Percentiles rank a stretch among this genome's conserved stretches.
These are phyloP conservation scores for Termitomyces sp. DNA, from an alignment of 768 basidiomycete species.

Conservation along the genomic window DNA sequence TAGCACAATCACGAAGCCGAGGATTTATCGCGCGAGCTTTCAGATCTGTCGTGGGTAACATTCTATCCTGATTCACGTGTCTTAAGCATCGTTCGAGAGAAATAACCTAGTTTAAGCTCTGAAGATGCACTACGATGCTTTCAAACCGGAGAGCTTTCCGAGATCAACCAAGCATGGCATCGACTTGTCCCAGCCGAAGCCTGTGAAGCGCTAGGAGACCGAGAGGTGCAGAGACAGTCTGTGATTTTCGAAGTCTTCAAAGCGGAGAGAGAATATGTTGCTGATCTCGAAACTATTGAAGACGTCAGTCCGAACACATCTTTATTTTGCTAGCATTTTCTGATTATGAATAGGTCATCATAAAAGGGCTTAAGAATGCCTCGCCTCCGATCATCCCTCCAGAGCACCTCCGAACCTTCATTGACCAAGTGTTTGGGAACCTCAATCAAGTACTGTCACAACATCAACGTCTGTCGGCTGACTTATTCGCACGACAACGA, in stretches of 20 bases:
- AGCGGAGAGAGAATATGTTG: constrained; percentile 83
- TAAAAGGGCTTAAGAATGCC: constrained; percentile 54
- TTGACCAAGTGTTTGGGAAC: constrained; percentile 83
- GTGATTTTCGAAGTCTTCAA: constrained; percentile 88
- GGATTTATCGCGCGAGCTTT: constrained; percentile 22
- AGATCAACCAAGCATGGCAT: constrained; percentile 81
- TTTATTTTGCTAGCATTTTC: neutral
- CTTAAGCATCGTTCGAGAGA: constrained; percentile 12
- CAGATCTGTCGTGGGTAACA: constrained; percentile 32
- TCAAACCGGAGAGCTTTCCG: constrained; percentile 58
- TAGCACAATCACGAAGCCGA: constrained; percentile 12
- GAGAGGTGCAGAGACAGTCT: constrained; percentile 81
- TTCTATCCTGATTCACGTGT: constrained; percentile 5
- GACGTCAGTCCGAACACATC: constrained; percentile 37
- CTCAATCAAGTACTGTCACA: constrained; percentile 58
- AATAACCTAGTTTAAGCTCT: constrained; percentile 43
- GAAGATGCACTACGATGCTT: constrained; percentile 63
- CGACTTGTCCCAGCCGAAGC: constrained; percentile 70
- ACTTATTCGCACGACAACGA: constrained; percentile 73
- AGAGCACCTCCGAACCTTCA: constrained; percentile 54
- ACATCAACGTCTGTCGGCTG: constrained; percentile 63
- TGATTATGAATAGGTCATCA: constrained; percentile 51
- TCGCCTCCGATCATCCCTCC: constrained; percentile 61
- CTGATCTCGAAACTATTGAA: constrained; percentile 67
- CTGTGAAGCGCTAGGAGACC: constrained; percentile 60